Base-by-base conservation (phyloP, 257 asterid genomes). In the Solanum habrochaites region DNA sequence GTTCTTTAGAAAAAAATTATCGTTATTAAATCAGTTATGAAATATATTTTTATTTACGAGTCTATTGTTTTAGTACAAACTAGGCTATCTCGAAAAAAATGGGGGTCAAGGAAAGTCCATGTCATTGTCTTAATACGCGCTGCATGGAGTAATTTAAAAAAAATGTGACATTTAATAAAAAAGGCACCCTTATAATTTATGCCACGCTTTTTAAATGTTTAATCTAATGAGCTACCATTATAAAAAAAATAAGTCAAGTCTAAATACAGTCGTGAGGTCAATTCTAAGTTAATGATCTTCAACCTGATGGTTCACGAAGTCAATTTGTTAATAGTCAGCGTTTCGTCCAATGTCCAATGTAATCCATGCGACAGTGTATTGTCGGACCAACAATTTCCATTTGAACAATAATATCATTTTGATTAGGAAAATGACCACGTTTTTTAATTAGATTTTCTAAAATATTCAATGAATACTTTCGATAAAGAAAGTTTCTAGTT, bases 1-100 rank as follows among this genome's bases (percentile, higher is more conserved):
- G 1, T 5, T 64, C 4, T 13, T 0, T 0, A n/a, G 0, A 25
- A 25, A 64, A 52, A n/a, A n/a, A n/a, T 11, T 0, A 0, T n/a
- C 12, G 2, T 64, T 64, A 2, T n/a, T 64, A 1, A 64, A 64
- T 64, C 35, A 64, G 0, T 16, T 64, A 18, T 64, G 0, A n/a
- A 64, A n/a, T n/a, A 64, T 11, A 2, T 0, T 64, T 2, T 25
- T 25, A 1, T 0, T 64, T 16, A 64, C 9, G 0, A 64, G 1
- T 64, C 0, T 62, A 3, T 10, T 62, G 0, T 62, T 62, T 7
- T 62, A 62, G 32, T 6, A n/a, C 8, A 62, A 8, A 62, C 32
- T 25, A 25, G 9, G 2, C 16, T 4, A 64, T 64, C 71, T n/a
- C 1, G 2, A 0, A 64, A 18, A 64, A 64, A 25, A 56, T 56